Base-by-base conservation (phyloP, 768 basidiomycete species). In the Neoboletus brunneissimus region DNA sequence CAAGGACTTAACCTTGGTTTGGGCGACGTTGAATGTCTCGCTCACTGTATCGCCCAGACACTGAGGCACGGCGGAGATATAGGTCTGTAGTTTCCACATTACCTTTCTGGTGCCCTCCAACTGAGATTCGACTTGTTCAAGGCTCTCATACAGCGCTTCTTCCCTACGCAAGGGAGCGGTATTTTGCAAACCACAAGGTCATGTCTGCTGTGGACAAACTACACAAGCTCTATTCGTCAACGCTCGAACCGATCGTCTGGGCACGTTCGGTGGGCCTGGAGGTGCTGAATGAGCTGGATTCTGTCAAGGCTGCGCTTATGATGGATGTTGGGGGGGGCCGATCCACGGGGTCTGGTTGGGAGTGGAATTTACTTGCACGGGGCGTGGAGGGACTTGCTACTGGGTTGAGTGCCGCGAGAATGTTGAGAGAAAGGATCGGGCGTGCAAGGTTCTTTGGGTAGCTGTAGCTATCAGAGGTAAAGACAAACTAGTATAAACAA, bases 1-100 rank as follows among this genome's bases (percentile, higher is more conserved):
- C 96, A 98, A 69, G 97, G 96, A 0, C 78, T 98, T 41, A 98
- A 99, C 70, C 76, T 96, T 67, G 97, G 96, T n/a, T 76, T 99
- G 29, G 87, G 78, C 1, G 96, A 99, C 68, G 91, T 88, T 3
- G 81, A 87, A 65, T 80, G 81, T 54, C 81, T 99, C 15, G 76
- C 85, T 1, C 77, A 79, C 46, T 84, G 84, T 61, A 83, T 98
- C 37, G 73, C 84, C 32, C 65, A 74, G 7, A 79, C 87, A 0
- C 59, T 89, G 20, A 61, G 65, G 13, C 70, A 77, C 2, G 96
- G 96, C 5, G 85, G 85, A 3, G 97, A 99, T 69, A 79, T 98
- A 46, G 97, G 96, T 85, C 53, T 65, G 83, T 58, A 12, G 5
- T 1, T 2, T 12, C 4, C 16, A 3, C 2, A 4, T 29, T 10